phyloP scores from a whole-genome alignment of 495 filamentous ascomycete genomes.

The Penicillium atrosanguineum region DNA sequence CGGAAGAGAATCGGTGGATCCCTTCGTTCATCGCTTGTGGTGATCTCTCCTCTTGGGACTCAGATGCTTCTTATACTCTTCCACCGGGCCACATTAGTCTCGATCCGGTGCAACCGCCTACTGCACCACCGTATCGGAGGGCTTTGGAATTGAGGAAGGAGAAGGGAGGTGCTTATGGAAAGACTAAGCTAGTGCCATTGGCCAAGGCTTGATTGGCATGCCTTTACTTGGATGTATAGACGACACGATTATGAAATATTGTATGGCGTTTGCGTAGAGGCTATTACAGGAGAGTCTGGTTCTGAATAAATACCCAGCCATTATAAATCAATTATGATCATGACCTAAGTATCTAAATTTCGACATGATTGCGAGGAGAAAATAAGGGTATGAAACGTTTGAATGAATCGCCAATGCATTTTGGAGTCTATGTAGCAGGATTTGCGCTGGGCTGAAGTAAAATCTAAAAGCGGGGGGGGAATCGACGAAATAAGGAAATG shows the following conservation, averaged over 20 bases:
- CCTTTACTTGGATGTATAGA: not conserved
- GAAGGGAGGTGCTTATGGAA: constrained; percentile 77
- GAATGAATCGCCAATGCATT: constrained; percentile 12
- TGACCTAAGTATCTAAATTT: not conserved
- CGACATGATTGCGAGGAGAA: not conserved
- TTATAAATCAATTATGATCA: not conserved
- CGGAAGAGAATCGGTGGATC: constrained; percentile 66
- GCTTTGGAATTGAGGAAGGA: constrained; percentile 81
- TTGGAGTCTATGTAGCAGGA: constrained; percentile 14
- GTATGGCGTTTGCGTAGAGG: constrained; percentile 6
- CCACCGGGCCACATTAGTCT: constrained; percentile 74
- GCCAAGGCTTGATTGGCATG: constrained; percentile 22
- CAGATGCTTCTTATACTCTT: constrained; percentile 87
- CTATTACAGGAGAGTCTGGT: not conserved
- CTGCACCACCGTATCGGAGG: constrained; percentile 88
- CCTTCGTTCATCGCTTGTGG: constrained; percentile 94
- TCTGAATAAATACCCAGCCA: constrained; percentile 10
- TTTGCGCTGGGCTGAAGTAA: constrained; percentile 16
- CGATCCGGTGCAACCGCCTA: constrained; percentile 94
- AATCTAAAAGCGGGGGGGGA: constrained; percentile 22
- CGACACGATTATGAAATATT: constrained; percentile 8
- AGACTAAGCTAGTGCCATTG: constrained; percentile 53
- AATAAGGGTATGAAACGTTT: not conserved
- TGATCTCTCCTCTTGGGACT: constrained; percentile 90
- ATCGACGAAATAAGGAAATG: constrained; percentile 24